These are phyloP conservation scores for Daphne laureola DNA, from an alignment of 441 rosid species.

Conservation along the genomic window DNA sequence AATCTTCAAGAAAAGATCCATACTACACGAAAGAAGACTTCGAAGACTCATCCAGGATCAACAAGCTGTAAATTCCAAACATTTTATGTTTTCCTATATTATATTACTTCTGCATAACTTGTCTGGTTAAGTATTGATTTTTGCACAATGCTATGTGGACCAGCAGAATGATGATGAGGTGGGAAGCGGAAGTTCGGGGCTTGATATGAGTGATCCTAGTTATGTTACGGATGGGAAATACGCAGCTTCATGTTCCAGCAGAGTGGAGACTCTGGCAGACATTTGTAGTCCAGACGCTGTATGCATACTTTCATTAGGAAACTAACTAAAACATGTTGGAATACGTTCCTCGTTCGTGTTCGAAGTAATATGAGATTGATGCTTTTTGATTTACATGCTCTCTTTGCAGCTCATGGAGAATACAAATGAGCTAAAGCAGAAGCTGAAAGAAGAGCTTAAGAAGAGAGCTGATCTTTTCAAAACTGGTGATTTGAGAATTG, in stretches of 20 bases:
- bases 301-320: no score
- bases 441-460: conserved; percentile 6
- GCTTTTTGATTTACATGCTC: not conserved
- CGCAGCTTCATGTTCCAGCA: not conserved
- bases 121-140: not conserved
- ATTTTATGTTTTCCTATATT: not conserved
- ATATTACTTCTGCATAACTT: not conserved
- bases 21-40: conserved; percentile 1
- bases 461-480: conserved; percentile 13
- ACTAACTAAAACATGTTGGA: no score
- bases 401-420: conserved; percentile 6
- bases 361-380: not conserved
- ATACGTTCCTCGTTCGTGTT: no score
- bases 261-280: no score
- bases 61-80: not conserved
- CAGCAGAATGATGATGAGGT: not conserved
- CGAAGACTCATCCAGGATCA: not conserved
- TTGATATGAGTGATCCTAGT: not conserved
- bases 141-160: not conserved
- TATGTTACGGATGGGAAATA: not conserved
- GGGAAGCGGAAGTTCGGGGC: not conserved
- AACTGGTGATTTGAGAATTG: not conserved
- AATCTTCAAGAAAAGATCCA: conserved; percentile 22
- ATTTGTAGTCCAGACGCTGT: no score
- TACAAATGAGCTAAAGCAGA: conserved; percentile 14